Evolutionary conservation across 768 basidiomycete genomes (phyloP), one percentile per base, ranked within the genome.

Genomic region (Fomitopsis serialis): DNA sequence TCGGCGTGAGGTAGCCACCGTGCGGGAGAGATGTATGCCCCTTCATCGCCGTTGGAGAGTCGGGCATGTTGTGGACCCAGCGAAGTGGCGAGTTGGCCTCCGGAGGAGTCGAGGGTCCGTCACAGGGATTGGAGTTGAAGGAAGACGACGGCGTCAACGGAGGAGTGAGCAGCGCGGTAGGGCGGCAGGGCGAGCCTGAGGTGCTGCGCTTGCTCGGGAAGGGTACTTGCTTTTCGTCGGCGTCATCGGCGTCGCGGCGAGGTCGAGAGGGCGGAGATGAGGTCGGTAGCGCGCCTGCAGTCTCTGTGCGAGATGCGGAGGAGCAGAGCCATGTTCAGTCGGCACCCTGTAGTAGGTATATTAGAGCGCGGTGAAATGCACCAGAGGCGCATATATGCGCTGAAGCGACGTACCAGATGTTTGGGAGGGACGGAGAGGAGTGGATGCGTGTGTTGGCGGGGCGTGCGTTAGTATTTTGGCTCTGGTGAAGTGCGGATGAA

Each of bases 131-230:
- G 35, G 75, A 74, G 35, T 66, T 71, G 58, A 78, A 70, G 0
- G 77, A 75, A 8, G 82, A 84, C 1, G 86, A 82, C 0, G 86
- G 86, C 1, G 86, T 87, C 42, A 88, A 75, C 11, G 85, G 87
- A 32, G 85, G 85, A 0, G 85, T 87, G 49, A 86, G 72, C 42
- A 83, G 71, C 22, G 68, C 62, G 23, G 69, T 64, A 19, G 67
- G 57, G 25, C 61, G 63, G 54, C 58, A 60, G 15, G 64, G 45
- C 19, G 53, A 42, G 58, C 50, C 36, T 52, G 52, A 42, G 13
- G 25, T 21, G 47, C 40, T 46, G 43, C 59, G 47, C 24, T 54
- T 46, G 52, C 36, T 43, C 29, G 23, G 22, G 37, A 13, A 27
- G 42, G 12, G 23, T 23, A 42, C 57, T 61, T 6, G 51, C 24